phyloP scores from a whole-genome alignment of 352 stramenopile genomes.

The Phytopythium sindhum region DNA sequence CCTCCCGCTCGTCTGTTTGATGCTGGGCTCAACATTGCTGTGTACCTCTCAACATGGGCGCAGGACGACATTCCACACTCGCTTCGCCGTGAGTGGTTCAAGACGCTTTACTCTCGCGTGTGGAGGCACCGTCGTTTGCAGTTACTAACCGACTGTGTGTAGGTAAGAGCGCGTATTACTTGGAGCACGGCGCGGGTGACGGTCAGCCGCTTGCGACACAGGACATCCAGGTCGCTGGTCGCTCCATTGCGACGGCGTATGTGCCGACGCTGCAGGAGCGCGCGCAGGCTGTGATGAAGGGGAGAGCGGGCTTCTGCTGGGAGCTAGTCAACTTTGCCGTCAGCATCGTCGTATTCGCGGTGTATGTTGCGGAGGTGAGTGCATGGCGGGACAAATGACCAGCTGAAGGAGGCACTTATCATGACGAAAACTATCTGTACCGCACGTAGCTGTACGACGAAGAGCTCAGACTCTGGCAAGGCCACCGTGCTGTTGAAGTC shows the following conservation, averaged over 20 bases:
- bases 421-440: neutral
- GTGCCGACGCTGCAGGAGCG: constrained; percentile 44
- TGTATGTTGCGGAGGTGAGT: constrained; percentile 57
- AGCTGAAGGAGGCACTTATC: neutral
- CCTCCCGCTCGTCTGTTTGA: no score
- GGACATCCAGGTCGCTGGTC: constrained; percentile 1
- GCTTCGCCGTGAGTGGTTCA: neutral
- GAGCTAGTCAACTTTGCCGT: constrained; percentile 58
- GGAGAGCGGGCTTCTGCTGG: constrained; percentile 37
- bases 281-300: constrained; percentile 26
- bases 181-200: neutral
- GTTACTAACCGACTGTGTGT: neutral
- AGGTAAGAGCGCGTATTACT: neutral
- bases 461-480: constrained; percentile 15
- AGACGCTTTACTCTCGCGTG: neutral
- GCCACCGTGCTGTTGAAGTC: constrained; percentile 32
- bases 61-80: neutral
- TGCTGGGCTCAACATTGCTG: neutral
- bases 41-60: neutral
- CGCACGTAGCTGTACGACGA: constrained; percentile 48
- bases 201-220: neutral
- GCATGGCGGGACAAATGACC: neutral
- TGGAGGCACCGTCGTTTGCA: neutral
- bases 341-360: constrained; percentile 54
- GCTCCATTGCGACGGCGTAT: constrained; percentile 38